A percentile compares a stretch with the other conserved stretches of the same genome.
Conservation (phyloP, 257 asterid species). For the Lithospermum erythrorhizon region DNA sequence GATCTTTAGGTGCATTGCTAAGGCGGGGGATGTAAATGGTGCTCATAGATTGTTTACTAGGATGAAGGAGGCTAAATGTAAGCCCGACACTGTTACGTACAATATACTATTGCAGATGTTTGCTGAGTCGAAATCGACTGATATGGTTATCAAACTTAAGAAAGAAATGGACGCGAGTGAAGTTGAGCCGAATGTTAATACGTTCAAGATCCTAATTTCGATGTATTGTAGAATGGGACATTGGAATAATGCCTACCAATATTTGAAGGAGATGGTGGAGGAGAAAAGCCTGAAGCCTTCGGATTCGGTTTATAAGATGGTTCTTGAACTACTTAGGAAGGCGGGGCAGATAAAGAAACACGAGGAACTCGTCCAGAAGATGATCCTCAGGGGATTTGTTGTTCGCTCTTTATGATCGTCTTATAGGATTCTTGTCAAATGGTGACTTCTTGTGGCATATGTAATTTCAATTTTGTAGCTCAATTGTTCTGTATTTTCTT, state of each 20-base stretch:
- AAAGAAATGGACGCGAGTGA: constrained; percentile 64
- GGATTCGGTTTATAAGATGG: constrained; percentile 53
- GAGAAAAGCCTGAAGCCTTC: constrained; percentile 61
- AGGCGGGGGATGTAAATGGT: constrained; percentile 59
- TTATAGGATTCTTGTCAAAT: background rate
- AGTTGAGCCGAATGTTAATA: constrained; percentile 76
- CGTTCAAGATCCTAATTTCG: constrained; percentile 52
- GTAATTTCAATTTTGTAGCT: background rate
- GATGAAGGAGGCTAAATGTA: constrained; percentile 67
- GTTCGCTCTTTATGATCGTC: constrained; percentile 20
- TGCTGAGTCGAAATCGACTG: constrained; percentile 54
- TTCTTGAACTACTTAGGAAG: constrained; percentile 58
- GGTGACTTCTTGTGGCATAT: background rate
- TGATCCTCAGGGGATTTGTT: constrained; percentile 56
- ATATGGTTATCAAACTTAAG: constrained; percentile 83
- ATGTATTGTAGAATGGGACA: constrained; percentile 81
- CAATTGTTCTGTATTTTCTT: background rate
- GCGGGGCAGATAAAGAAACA: constrained; percentile 87
- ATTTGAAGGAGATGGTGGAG: constrained; percentile 71
- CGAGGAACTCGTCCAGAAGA: constrained; percentile 75
- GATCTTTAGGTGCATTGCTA: constrained; percentile 61
- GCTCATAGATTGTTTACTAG: constrained; percentile 56
- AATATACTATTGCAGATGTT: constrained; percentile 87
- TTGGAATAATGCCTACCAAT: constrained; percentile 75
- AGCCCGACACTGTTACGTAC: constrained; percentile 59